Conservation (phyloP, 139 green algal species). For the Micractinium conductrix region DNA sequence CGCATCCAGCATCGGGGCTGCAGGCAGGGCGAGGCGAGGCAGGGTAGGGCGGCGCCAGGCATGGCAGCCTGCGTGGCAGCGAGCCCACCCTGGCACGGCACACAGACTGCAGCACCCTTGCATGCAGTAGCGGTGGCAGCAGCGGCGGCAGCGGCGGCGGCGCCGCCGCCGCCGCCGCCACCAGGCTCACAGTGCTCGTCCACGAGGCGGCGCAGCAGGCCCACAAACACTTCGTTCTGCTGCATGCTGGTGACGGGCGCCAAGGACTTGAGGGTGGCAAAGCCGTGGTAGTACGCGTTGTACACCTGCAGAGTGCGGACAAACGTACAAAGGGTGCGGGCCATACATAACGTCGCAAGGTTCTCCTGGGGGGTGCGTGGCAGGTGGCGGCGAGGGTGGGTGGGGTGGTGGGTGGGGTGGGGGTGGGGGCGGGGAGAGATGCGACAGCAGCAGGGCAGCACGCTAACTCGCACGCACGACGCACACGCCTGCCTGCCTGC, state of each 20-base stretch:
- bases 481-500: no score
- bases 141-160: no score
- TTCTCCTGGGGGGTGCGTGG: no score
- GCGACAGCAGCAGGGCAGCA: no score
- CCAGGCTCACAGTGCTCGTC: slow-evolving; percentile 80
- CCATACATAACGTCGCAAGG: neutral
- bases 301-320: slow-evolving; percentile 64
- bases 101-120: no score
- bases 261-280: slow-evolving; percentile 65
- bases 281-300: slow-evolving; percentile 81
- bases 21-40: slow-evolving; percentile 3
- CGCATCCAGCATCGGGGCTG: slow-evolving; percentile 84
- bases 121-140: no score
- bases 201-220: slow-evolving; percentile 81
- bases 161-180: no score
- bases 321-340: neutral
- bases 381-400: neutral
- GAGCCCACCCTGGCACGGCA: neutral
- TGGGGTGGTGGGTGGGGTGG: neutral
- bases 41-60: neutral
- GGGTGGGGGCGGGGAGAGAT: neutral
- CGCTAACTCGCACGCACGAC: no score
- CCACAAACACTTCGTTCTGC: slow-evolving; percentile 78
- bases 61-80: neutral
- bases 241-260: slow-evolving; percentile 54